Evolutionary conservation across 768 basidiomycete species (phyloP), one percentile per base, ranked within the genome.

Genomic region (Lepiota venenata): DNA sequence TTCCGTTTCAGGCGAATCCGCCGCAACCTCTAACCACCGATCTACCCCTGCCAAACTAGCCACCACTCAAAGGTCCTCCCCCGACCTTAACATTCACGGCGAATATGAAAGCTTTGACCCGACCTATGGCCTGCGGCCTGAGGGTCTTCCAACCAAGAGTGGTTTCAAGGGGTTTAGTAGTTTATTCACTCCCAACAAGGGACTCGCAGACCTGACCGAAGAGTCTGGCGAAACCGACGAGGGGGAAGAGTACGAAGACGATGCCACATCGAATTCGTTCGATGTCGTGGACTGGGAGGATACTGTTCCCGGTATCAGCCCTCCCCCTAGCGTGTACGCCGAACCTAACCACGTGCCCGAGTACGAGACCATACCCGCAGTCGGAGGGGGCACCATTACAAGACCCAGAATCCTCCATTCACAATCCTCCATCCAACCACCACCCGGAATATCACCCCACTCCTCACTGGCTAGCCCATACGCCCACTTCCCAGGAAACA

Each of bases 81-180:
- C 58, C 36, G 68, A 63, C 55, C 61, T 64, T 16, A 60, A 50
- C 42, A 60, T 66, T 8, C 68, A 67, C 52, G 64, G 63, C 29
- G 73, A 74, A 47, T 62, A 93, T 29, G 94, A 97, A 70, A 85
- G 90, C 57, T 97, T 91, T 67, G 96, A 98, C 63, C 96, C 94
- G 0, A 98, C 96, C 0, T 98, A 99, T 64, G 96, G 96, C 14
- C 74, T 98, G 11, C 87, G 96, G 21, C 93, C 93, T 0, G 95
- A 98, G 64, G 90, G 91, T 1, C 74, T 96, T 1, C 94, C 94
- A 0, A 79, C 81, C 1, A 95, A 93, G 71, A 87, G 87, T 56
- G 80, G 85, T 3, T 97, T 95, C 67, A 77, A 79, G 42, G 81
- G 81, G 6, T 94, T 97, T 60, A 83, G 87, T 18, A 82, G 79